Evolutionary conservation across 2,329 filamentous ascomycete genomes (phyloP).

Genomic region (Zalaria sp.): DNA sequence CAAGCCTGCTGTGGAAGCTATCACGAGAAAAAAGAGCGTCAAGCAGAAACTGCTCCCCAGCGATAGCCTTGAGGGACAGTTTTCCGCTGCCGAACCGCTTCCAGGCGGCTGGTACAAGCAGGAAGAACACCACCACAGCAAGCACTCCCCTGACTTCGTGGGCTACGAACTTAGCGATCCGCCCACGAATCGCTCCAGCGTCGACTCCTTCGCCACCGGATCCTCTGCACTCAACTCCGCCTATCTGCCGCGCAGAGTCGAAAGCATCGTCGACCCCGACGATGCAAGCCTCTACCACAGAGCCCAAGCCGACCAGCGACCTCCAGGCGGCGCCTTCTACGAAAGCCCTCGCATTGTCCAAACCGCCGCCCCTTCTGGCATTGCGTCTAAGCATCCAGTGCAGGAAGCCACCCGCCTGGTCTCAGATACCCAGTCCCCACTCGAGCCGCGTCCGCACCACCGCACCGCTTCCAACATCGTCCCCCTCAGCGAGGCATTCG

Average conservation of each 20-base stretch:
- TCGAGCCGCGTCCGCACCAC: background rate
- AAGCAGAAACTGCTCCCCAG: slow-evolving; percentile 52
- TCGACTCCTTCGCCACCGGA: slow-evolving; percentile 44
- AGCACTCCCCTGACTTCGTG: background rate
- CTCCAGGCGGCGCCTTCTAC: slow-evolving; percentile 26
- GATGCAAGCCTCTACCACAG: slow-evolving; percentile 61
- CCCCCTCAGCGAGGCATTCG: slow-evolving; percentile 6
- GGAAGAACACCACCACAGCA: slow-evolving; percentile 40
- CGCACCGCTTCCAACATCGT: slow-evolving; percentile 2
- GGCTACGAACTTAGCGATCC: slow-evolving; percentile 4
- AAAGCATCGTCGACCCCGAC: slow-evolving; percentile 62
- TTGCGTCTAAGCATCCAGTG: slow-evolving; percentile 4
- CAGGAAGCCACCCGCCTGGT: slow-evolving; percentile 5
- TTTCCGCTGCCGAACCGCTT: slow-evolving; percentile 55
- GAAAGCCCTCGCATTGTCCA: slow-evolving; percentile 19
- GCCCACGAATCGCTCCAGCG: slow-evolving; percentile 11
- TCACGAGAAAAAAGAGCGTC: slow-evolving; percentile 25
- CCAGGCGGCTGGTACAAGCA: slow-evolving; percentile 57
- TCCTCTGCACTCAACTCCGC: slow-evolving; percentile 45
- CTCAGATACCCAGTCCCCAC: background rate
- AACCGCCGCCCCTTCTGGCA: slow-evolving; percentile 1
- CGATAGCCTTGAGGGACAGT: slow-evolving; percentile 61
- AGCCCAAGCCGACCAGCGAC: slow-evolving; percentile 39
- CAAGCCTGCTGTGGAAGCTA: slow-evolving; percentile 39
- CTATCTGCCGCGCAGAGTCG: slow-evolving; percentile 52